Evolutionary conservation across 768 basidiomycete genomes (phyloP), one percentile per base, ranked within the genome.

Genomic region (Calocybe indica): DNA sequence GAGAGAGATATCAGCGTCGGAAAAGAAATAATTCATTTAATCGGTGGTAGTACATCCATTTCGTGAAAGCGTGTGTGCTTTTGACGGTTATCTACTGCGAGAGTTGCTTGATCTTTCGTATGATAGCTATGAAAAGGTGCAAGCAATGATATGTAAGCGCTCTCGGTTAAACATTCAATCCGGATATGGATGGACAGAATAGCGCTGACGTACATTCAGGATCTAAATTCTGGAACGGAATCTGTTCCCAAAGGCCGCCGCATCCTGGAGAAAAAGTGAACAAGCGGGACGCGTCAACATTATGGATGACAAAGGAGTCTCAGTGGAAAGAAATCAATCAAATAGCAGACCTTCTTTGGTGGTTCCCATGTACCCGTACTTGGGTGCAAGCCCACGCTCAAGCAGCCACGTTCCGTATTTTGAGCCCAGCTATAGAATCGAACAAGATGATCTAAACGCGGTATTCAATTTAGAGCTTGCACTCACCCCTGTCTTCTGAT

Each of bases 341-440:
- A 44, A 48, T 45, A 55, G 45, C 65, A 40, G 29, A 62, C 88
- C 80, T 65, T 90, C 86, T 70, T 85, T 87, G 45, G 75, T 77
- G 14, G 80, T 80, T 50, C 88, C 88, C 69, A 92, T 83, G 72
- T 92, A 89, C 10, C 75, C 81, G 58, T 85, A 93, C 58, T 75
- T 84, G 37, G 90, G 90, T 9, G 85, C 84, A 50, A 92, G 79
- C 55, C 74, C 69, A 55, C 90, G 85, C 65, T 92, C 89, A 15
- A 93, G 71, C 30, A 92, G 72, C 88, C 88, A 92, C 0, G 89
- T 89, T 15, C 91, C 91, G 58, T 79, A 85, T 66, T 85, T 88
- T 37, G 85, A 86, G 37, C 88, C 88, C 57, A 91, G 84, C 75
- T 79, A 48, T 3, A 42, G 38, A 44, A 36, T 45, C 13, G 11